Conservation (phyloP, 2,329 filamentous ascomycete genomes). For the Ophiocordyceps unilateralis region DNA sequence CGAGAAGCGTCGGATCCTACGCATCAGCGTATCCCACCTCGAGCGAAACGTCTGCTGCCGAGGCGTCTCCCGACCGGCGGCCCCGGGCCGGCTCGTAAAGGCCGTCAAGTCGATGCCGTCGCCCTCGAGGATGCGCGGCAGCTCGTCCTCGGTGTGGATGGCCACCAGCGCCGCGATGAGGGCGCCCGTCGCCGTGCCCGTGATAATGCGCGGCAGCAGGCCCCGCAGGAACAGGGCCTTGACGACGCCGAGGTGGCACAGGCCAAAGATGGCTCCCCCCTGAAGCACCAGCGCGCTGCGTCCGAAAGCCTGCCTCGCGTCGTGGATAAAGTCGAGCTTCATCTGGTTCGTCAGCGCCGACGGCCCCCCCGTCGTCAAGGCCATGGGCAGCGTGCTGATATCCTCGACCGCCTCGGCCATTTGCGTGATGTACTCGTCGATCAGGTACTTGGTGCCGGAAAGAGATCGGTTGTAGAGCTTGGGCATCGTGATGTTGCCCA, state of each 20-base stretch:
- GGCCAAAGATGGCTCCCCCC: conserved; percentile 77
- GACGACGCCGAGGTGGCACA: conserved; percentile 81
- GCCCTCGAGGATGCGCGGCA: conserved; percentile 59
- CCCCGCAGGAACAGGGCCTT: conserved; percentile 71
- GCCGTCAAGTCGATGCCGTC: conserved; percentile 70
- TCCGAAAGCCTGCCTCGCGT: conserved; percentile 77
- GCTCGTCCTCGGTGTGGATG: conserved; percentile 71
- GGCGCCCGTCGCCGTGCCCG: conserved; percentile 78
- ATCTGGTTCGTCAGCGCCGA: conserved; percentile 47
- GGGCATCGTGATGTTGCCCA: conserved; percentile 77
- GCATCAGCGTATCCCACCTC: conserved; percentile 40
- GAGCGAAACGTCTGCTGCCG: conserved; percentile 21
- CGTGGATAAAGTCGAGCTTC: conserved; percentile 74
- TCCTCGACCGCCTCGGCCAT: conserved; percentile 68
- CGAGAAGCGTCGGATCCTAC: conserved; percentile 52
- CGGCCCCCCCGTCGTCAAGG: conserved; percentile 16
- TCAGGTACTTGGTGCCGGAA: conserved; percentile 74
- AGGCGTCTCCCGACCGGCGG: conserved; percentile 13
- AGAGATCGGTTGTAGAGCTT: conserved; percentile 73
- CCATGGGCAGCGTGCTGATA: conserved; percentile 49
- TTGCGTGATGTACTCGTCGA: conserved; percentile 79
- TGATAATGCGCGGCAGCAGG: conserved; percentile 75
- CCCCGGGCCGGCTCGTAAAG: conserved; percentile 34
- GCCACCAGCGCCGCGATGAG: conserved; percentile 78
- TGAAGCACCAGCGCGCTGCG: conserved; percentile 73